A percentile compares a stretch with the other conserved stretches of the same genome.
Conservation (phyloP, 2,329 filamentous ascomycete genomes). For the Chrysoporthe austroafricana region DNA sequence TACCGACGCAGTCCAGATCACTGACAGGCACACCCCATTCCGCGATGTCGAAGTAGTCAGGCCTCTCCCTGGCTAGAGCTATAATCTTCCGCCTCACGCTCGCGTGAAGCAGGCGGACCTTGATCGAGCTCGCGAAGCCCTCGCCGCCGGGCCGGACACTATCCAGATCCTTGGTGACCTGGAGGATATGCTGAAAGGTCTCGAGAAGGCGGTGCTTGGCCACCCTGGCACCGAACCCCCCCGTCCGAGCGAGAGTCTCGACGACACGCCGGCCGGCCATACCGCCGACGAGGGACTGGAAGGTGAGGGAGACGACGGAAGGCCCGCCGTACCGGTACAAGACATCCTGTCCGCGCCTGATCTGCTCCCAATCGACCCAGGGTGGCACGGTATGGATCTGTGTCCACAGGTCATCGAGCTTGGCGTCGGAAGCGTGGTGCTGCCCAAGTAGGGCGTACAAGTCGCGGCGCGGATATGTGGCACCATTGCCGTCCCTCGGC, state of each 20-base stretch:
- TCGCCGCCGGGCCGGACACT: constrained; percentile 70
- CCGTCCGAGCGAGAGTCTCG: constrained; percentile 74
- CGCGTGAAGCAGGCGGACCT: constrained; percentile 71
- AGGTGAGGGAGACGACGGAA: constrained; percentile 65
- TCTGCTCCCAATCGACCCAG: constrained; percentile 81
- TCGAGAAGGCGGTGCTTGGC: constrained; percentile 67
- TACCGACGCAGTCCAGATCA: constrained; percentile 74
- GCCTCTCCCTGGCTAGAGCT: constrained; percentile 56
- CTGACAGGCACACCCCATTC: constrained; percentile 71
- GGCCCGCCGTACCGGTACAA: constrained; percentile 78
- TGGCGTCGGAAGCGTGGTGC: constrained; percentile 59
- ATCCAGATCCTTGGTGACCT: constrained; percentile 67
- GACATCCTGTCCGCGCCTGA: constrained; percentile 73
- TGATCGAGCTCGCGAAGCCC: constrained; percentile 66
- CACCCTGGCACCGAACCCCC: constrained; percentile 71
- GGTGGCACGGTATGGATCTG: constrained; percentile 69
- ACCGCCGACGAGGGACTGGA: constrained; percentile 68
- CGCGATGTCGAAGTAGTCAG: constrained; percentile 65
- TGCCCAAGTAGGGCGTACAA: constrained; percentile 65
- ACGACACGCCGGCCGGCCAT: constrained; percentile 76
- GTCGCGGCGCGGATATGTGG: constrained; percentile 51
- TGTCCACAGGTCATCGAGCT: constrained; percentile 62
- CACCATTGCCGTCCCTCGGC: constrained; percentile 32
- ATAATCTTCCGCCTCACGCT: constrained; percentile 69
- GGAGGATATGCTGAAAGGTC: constrained; percentile 76